A percentile compares a stretch with the other conserved stretches of the same genome.
These are phyloP conservation scores for Entomortierella chlamydospora DNA, from an alignment of 192 early-diverging fungal genomes.

Conservation along the genomic window DNA sequence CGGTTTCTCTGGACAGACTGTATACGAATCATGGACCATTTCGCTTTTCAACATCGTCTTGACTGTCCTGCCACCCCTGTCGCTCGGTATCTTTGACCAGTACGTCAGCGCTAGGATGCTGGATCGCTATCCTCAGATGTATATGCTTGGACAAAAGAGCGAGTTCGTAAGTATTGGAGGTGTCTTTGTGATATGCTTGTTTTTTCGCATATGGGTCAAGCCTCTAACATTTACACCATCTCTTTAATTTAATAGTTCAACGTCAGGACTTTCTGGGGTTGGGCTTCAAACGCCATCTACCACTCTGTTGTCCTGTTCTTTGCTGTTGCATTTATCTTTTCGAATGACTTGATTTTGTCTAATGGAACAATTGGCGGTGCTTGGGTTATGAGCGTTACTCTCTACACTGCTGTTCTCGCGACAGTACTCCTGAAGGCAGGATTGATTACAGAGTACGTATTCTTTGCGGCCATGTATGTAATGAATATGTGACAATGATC, in stretches of 20 bases:
- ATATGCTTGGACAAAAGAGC: conserved; percentile 80
- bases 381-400: conserved; percentile 91
- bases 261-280: conserved; percentile 90
- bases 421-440: conserved; percentile 94
- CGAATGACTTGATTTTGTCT: conserved; percentile 72
- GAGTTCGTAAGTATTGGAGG: conserved; percentile 67
- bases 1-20: conserved; percentile 95
- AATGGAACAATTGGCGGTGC: conserved; percentile 83
- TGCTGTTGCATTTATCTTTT: conserved; percentile 63
- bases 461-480: no score
- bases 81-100: conserved; percentile 98
- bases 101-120: conserved; percentile 92
- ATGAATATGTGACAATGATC: no score
- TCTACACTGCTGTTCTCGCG: conserved; percentile 90
- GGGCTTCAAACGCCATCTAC: conserved; percentile 91
- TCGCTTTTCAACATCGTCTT: conserved; percentile 96
- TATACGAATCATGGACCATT: conserved; percentile 99
- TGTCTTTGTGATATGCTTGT: no score
- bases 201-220: no score
- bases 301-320: conserved; percentile 81
- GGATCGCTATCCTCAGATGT: conserved; percentile 98
- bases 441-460: conserved; percentile 79
- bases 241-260: conserved; percentile 70
- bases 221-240: not conserved
- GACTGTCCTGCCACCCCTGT: conserved; percentile 93